Conservation (phyloP, 192 early-diverging fungal genomes). For the Mortierella claussenii region DNA sequence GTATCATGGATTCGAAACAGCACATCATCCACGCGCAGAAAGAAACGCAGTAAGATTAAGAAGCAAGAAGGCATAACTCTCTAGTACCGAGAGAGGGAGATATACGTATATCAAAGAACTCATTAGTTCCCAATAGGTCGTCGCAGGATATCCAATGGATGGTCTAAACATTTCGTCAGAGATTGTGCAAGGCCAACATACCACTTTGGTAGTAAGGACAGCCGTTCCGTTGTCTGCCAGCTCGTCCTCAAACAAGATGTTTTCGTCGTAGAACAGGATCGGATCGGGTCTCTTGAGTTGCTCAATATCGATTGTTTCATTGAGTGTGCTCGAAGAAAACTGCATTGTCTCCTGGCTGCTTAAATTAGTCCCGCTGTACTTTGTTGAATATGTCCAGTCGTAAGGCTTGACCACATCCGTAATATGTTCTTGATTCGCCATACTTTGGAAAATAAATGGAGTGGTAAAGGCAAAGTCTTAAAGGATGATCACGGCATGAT, state of each 20-base stretch:
- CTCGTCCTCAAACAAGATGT: constrained; percentile 96
- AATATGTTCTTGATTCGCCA: constrained; percentile 69
- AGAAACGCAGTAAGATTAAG: constrained; percentile 87
- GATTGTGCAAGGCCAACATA: too few species aligned
- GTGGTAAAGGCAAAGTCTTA: too few species aligned
- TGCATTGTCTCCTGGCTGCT: constrained; percentile 11
- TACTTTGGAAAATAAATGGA: constrained; percentile 49
- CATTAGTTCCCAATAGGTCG: too few species aligned
- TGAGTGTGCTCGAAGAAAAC: constrained; percentile 23
- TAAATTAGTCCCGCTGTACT: constrained; percentile 74
- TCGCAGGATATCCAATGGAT: too few species aligned
- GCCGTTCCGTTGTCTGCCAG: constrained; percentile 94
- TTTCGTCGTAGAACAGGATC: constrained; percentile 95
- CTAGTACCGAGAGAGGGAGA: constrained; percentile 48
- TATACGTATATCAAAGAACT: neutral
- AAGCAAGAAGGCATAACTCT: constrained; percentile 96
- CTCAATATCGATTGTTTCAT: constrained; percentile 76
- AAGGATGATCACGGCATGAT: too few species aligned
- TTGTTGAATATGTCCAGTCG: constrained; percentile 96
- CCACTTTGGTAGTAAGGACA: constrained; percentile 80
- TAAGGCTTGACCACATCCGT: constrained; percentile 92
- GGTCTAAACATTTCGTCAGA: too few species aligned
- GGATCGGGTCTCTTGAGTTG: constrained; percentile 81
- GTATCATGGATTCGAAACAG: constrained; percentile 93
- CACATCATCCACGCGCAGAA: constrained; percentile 94